Percentiles rank a stretch among this genome's conserved stretches.
phyloP scores from a whole-genome alignment of 2,329 filamentous ascomycete species.

The Falciphora oryzae region DNA sequence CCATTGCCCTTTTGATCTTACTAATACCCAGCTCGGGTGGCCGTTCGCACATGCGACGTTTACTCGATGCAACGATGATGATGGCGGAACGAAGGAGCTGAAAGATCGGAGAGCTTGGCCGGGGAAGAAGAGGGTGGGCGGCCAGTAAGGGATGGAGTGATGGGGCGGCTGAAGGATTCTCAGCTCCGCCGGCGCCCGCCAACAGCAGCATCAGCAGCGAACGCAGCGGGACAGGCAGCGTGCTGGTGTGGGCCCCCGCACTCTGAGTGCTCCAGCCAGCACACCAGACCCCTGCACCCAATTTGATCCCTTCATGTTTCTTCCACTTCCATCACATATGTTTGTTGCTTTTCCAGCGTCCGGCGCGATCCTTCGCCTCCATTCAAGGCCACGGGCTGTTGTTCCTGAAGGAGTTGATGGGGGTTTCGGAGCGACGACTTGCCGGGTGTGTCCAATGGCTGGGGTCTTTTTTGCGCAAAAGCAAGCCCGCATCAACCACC shows the following conservation, averaged over 20 bases:
- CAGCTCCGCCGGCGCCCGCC: not conserved
- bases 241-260: not conserved
- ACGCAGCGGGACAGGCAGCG: not conserved
- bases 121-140: not conserved
- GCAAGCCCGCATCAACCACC: not conserved
- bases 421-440: no score
- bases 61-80: not conserved
- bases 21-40: not conserved
- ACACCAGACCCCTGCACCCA: no score
- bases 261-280: not conserved
- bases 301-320: no score
- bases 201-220: not conserved
- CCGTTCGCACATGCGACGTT: not conserved
- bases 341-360: not conserved
- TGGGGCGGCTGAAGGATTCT: slow-evolving; percentile 1
- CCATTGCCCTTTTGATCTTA: not conserved
- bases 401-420: not conserved
- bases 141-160: not conserved
- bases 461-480: not conserved
- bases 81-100: slow-evolving; percentile 1
- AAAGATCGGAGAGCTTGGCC: not conserved
- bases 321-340: no score
- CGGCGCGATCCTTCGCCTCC: not conserved
- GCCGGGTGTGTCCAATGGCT: no score
- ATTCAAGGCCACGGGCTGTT: not conserved